Conservation (phyloP, 768 basidiomycete species). For the Heimioporus sp. region DNA sequence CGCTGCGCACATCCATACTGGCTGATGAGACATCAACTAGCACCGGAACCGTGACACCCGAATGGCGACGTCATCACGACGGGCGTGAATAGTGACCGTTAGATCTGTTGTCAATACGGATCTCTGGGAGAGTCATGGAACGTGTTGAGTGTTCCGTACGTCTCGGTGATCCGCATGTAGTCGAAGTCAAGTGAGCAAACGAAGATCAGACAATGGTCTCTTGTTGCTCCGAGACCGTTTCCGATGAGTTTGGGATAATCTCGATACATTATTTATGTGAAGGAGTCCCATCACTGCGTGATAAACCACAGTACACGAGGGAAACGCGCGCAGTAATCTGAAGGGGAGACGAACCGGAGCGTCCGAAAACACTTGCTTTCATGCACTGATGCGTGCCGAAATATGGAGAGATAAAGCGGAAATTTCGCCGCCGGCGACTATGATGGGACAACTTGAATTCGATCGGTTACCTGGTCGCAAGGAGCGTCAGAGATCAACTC, state of each 20-base stretch:
- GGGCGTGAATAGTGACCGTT: constrained; percentile 1
- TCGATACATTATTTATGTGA: constrained; percentile 4
- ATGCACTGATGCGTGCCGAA: constrained; percentile 1
- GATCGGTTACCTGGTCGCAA: constrained; percentile 12
- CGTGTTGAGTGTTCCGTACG: constrained; percentile 1
- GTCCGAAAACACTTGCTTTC: neutral
- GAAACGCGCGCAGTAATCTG: constrained; percentile 1
- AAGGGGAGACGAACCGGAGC: neutral
- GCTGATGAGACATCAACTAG: neutral
- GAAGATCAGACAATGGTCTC: neutral
- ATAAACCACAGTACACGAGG: constrained; percentile 11
- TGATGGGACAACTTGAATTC: constrained; percentile 5
- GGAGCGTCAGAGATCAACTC: constrained; percentile 5
- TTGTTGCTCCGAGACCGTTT: neutral
- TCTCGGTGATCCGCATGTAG: neutral
- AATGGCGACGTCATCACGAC: neutral
- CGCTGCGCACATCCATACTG: neutral
- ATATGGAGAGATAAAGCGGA: constrained; percentile 3
- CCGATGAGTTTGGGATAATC: constrained; percentile 1
- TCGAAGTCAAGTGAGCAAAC: neutral
- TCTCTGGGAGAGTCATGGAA: neutral
- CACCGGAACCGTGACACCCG: constrained; percentile 1
- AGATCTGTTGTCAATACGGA: neutral
- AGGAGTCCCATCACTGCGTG: neutral
- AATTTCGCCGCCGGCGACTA: constrained; percentile 7